These are phyloP conservation scores for Coleophoma crateriformis DNA, from an alignment of 2,329 filamentous ascomycete genomes.

Conservation along the genomic window DNA sequence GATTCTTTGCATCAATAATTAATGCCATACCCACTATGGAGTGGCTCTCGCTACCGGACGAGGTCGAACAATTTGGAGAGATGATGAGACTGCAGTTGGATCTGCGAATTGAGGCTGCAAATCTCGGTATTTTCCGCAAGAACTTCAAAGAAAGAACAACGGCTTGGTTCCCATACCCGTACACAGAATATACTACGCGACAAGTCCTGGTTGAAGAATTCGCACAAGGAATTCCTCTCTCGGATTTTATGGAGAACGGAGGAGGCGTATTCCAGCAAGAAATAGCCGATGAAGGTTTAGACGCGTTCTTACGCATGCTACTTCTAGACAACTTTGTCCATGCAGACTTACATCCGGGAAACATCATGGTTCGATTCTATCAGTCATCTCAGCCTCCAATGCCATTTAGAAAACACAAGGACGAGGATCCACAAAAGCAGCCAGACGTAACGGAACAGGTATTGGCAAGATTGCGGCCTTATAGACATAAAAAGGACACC, in stretches of 20 bases:
- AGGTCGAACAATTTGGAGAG: slow-evolving; percentile 88
- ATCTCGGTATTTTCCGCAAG: slow-evolving; percentile 79
- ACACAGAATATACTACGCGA: slow-evolving; percentile 85
- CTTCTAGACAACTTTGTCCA: slow-evolving; percentile 97
- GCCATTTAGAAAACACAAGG: slow-evolving; percentile 33
- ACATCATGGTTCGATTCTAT: slow-evolving; percentile 99
- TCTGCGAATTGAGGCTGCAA: slow-evolving; percentile 88
- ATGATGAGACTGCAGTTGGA: slow-evolving; percentile 99
- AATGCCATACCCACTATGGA: slow-evolving; percentile 91
- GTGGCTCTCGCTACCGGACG: slow-evolving; percentile 93
- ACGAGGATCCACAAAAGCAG: slow-evolving; percentile 37
- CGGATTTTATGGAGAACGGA: slow-evolving; percentile 85
- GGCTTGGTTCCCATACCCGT: slow-evolving; percentile 95
- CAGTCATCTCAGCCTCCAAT: slow-evolving; percentile 70
- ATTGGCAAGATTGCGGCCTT: slow-evolving; percentile 71
- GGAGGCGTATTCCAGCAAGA: slow-evolving; percentile 90
- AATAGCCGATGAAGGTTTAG: slow-evolving; percentile 89
- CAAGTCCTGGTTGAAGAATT: slow-evolving; percentile 94
- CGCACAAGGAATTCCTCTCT: slow-evolving; percentile 86
- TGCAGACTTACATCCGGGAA: slow-evolving; percentile 91
- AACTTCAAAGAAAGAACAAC: slow-evolving; percentile 87
- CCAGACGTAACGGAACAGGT: slow-evolving; percentile 85
- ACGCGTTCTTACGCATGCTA: slow-evolving; percentile 94
- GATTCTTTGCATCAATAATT: slow-evolving; percentile 77
- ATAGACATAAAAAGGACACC: slow-evolving; percentile 54